These are phyloP conservation scores for Diophrys sp. DNA, from an alignment of 73 alveolate genomes.

Conservation along the genomic window DNA sequence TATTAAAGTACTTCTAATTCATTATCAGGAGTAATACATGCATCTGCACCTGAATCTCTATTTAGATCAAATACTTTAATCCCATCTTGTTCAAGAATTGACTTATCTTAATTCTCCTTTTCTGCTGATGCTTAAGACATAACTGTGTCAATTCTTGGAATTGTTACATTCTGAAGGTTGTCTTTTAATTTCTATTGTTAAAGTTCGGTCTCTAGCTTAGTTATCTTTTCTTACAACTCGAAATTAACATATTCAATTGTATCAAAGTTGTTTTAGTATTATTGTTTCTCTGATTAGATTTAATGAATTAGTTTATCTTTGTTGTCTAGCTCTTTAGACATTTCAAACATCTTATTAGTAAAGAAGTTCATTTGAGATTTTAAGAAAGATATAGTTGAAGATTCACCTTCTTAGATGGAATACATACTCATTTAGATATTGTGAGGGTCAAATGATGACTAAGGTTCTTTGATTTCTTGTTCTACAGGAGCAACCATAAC, in stretches of 20 bases:
- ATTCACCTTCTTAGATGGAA: conserved; percentile 6
- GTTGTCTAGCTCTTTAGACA: conserved; percentile 35
- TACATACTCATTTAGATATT: not conserved
- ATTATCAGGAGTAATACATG: no score
- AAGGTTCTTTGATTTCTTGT: conserved; percentile 10
- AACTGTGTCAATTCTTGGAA: not conserved
- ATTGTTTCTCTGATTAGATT: conserved; percentile 8
- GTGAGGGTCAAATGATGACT: conserved; percentile 14
- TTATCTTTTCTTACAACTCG: conserved; percentile 8
- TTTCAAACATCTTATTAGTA: conserved; percentile 18
- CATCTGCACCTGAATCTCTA: conserved; percentile 1
- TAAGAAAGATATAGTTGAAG: conserved; percentile 20
- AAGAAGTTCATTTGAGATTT: conserved; percentile 34
- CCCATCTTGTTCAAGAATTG: conserved; percentile 15
- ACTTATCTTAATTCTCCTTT: not conserved
- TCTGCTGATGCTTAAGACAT: no score
- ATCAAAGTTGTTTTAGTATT: conserved; percentile 1
- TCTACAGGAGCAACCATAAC: not conserved
- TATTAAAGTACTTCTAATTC: no score
- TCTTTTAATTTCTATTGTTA: conserved; percentile 1
- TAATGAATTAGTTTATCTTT: conserved; percentile 28
- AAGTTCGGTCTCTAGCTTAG: not conserved
- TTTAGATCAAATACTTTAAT: conserved; percentile 12
- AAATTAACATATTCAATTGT: not conserved
- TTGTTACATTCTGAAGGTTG: not conserved